These are phyloP conservation scores for Macrolepiota albuminosa DNA, from an alignment of 768 basidiomycete species.

Conservation along the genomic window DNA sequence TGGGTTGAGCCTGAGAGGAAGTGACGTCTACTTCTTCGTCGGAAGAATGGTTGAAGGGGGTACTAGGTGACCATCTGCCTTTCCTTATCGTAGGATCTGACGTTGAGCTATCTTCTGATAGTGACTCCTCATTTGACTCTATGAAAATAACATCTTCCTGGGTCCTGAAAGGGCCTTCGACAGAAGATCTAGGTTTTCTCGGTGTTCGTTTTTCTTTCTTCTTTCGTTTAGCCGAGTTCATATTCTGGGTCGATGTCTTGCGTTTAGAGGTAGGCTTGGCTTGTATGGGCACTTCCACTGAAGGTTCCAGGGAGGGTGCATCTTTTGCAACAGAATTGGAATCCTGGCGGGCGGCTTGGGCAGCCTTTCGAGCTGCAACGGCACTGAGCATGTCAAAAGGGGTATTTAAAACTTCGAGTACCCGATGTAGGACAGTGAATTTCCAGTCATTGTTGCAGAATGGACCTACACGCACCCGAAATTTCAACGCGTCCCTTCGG, in stretches of 20 bases:
- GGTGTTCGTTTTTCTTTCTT: slow-evolving; percentile 19
- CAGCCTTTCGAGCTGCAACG: slow-evolving; percentile 65
- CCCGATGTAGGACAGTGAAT: not conserved
- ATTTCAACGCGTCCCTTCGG: not conserved
- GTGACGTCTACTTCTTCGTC: slow-evolving; percentile 33
- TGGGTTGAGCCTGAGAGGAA: slow-evolving; percentile 12
- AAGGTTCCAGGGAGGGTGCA: slow-evolving; percentile 9
- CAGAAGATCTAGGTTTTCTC: slow-evolving; percentile 28
- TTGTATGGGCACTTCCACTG: slow-evolving; percentile 3
- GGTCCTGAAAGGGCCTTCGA: slow-evolving; percentile 24
- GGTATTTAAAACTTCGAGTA: not conserved
- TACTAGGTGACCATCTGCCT: slow-evolving; percentile 60
- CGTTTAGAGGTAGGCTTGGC: slow-evolving; percentile 38
- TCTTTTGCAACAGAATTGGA: slow-evolving; percentile 10
- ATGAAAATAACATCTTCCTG: slow-evolving; percentile 36
- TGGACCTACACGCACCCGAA: not conserved
- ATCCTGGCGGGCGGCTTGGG: slow-evolving; percentile 29
- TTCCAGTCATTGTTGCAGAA: not conserved
- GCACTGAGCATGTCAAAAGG: slow-evolving; percentile 58
- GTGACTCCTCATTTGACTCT: slow-evolving; percentile 29
- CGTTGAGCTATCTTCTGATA: slow-evolving; percentile 14
- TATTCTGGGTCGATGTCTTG: slow-evolving; percentile 28
- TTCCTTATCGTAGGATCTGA: slow-evolving; percentile 15
- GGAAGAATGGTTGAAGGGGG: slow-evolving; percentile 41
- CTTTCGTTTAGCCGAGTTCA: slow-evolving; percentile 17